Evolutionary conservation across 108 stramenopile species (phyloP).

Genomic region (Mayamaea pseudoterrestris): DNA sequence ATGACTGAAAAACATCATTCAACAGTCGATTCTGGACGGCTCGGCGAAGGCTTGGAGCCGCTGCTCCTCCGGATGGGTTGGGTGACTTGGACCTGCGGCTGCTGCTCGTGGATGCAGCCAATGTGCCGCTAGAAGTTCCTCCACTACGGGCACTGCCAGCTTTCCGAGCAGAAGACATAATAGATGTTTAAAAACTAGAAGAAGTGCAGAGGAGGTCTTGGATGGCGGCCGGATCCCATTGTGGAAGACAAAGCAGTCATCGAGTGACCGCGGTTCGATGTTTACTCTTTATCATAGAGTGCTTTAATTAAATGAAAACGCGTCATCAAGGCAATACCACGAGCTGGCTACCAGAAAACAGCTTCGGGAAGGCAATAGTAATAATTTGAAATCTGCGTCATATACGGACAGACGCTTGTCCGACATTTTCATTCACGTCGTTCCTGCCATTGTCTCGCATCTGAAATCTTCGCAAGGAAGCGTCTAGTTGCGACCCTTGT

Average conservation of each 20-base stretch:
- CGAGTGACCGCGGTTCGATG: background rate
- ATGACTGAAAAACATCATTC: conserved; percentile 35
- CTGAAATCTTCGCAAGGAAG: background rate
- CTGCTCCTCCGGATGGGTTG: background rate
- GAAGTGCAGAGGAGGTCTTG: background rate
- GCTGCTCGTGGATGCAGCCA: too few relatives aligned
- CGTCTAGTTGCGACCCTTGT: background rate
- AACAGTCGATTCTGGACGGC: conserved; percentile 32
- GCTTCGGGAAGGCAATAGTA: background rate
- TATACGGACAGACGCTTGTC: background rate
- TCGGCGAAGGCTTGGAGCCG: conserved; percentile 17
- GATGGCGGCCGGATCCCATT: background rate
- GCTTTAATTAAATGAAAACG: too few relatives aligned
- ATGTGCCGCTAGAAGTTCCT: too few relatives aligned
- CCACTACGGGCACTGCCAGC: background rate
- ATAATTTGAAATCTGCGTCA: background rate
- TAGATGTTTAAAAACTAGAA: background rate
- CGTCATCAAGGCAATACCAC: background rate
- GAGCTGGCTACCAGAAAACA: too few relatives aligned
- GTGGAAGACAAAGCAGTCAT: background rate
- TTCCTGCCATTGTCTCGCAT: background rate
- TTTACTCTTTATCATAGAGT: background rate
- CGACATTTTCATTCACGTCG: background rate
- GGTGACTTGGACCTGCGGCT: conserved; percentile 1
- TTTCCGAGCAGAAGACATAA: background rate